Evolutionary conservation across 371 early-diverging fungal species (phyloP).

Genomic region (Capniomyces stellatus): DNA sequence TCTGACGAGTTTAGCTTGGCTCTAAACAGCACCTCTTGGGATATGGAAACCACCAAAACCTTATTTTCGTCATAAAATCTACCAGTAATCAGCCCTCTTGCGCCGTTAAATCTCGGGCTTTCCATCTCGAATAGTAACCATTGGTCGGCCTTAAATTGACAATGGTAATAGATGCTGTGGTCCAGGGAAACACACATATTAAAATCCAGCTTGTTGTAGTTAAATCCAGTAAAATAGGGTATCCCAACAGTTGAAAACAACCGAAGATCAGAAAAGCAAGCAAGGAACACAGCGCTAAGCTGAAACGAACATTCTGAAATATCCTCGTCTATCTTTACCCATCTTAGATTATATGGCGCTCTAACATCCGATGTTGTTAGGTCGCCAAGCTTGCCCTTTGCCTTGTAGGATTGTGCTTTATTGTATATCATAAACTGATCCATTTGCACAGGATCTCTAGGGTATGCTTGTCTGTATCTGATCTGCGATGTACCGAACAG

Average conservation of each 20-base stretch:
- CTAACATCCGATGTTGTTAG: too few species aligned
- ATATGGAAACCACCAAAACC: conserved; percentile 45
- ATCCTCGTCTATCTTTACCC: background rate
- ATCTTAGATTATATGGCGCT: background rate
- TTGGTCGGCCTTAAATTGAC: conserved; percentile 69
- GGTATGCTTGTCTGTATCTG: background rate
- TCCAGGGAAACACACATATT: conserved; percentile 47
- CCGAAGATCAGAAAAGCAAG: background rate
- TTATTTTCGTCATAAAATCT: conserved; percentile 64
- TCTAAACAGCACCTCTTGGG: conserved; percentile 34
- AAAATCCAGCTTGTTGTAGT: background rate
- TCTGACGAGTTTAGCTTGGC: too few species aligned
- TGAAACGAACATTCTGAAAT: background rate
- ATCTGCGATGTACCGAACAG: background rate
- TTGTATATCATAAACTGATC: too few species aligned
- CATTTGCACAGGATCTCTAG: background rate
- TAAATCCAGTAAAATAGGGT: background rate
- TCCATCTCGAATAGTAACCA: conserved; percentile 73
- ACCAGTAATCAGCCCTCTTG: conserved; percentile 63
- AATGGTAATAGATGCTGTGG: conserved; percentile 83
- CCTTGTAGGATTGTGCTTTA: too few species aligned
- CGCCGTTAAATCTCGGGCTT: conserved; percentile 43
- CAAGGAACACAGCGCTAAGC: background rate
- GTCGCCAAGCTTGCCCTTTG: too few species aligned
- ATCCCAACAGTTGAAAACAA: background rate